phyloP scores from a whole-genome alignment of 2,329 filamentous ascomycete species.

The Rhinocladiella similis region DNA sequence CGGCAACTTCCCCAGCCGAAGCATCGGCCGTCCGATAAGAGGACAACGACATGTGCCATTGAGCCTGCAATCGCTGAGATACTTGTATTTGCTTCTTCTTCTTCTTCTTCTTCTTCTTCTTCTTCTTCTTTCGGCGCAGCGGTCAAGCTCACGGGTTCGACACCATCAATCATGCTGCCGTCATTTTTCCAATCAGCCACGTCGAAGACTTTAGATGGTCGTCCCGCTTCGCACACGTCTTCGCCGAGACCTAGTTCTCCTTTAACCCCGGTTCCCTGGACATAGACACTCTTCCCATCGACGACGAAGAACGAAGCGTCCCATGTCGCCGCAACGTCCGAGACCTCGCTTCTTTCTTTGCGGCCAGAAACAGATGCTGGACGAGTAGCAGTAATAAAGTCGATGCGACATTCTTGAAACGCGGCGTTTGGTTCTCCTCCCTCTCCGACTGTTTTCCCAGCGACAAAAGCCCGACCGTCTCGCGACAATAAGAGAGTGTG shows the following conservation, averaged over 20 bases:
- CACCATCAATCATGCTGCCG: no score
- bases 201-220: slow-evolving; percentile 15
- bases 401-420: slow-evolving; percentile 5
- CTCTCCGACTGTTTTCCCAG: slow-evolving; percentile 46
- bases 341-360: slow-evolving; percentile 23
- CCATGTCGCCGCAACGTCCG: slow-evolving; percentile 72
- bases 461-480: slow-evolving; percentile 61
- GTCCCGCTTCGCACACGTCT: slow-evolving; percentile 21
- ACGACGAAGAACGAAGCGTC: slow-evolving; percentile 63
- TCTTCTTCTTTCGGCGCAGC: no score
- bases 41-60: slow-evolving; percentile 73
- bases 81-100: slow-evolving; percentile 29
- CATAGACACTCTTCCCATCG: slow-evolving; percentile 56
- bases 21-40: slow-evolving; percentile 72
- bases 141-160: no score
- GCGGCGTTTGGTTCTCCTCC: neutral
- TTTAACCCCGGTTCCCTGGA: slow-evolving; percentile 65
- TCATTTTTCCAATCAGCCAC: slow-evolving; percentile 6
- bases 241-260: slow-evolving; percentile 70
- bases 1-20: slow-evolving; percentile 88
- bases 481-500: slow-evolving; percentile 75
- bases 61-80: slow-evolving; percentile 57
- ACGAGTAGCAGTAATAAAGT: neutral
- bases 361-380: neutral
- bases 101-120: no score